Evolutionary conservation across 2,329 filamentous ascomycete species (phyloP).

Genomic region (Neonectria coccinea): DNA sequence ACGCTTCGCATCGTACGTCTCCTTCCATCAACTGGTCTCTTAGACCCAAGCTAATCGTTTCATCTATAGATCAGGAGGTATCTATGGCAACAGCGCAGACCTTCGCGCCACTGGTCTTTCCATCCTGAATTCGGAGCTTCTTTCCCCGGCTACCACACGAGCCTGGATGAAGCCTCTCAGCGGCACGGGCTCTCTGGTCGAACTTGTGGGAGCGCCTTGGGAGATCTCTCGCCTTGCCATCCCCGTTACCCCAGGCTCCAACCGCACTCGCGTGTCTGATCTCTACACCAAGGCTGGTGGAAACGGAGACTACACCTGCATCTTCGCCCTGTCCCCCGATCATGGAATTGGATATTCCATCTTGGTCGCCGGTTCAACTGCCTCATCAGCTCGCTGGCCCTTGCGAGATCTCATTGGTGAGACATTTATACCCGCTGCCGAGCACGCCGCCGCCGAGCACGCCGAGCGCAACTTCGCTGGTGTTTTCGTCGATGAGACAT

Average conservation of each 20-base stretch:
- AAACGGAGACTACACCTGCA: slow-evolving; percentile 44
- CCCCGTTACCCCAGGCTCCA: slow-evolving; percentile 40
- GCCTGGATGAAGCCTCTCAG: slow-evolving; percentile 41
- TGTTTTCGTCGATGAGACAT: slow-evolving; percentile 26
- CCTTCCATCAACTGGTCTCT: neutral
- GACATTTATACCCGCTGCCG: slow-evolving; percentile 36
- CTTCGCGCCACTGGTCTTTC: slow-evolving; percentile 34
- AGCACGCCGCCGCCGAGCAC: slow-evolving; percentile 36
- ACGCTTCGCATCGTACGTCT: slow-evolving; percentile 36
- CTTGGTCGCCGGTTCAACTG: slow-evolving; percentile 40
- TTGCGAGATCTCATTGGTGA: slow-evolving; percentile 34
- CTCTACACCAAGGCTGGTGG: slow-evolving; percentile 44
- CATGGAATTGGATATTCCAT: slow-evolving; percentile 48
- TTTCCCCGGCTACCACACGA: slow-evolving; percentile 14
- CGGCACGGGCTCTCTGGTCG: slow-evolving; percentile 33
- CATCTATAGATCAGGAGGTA: slow-evolving; percentile 30
- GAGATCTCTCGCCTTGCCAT: slow-evolving; percentile 36
- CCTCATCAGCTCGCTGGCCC: slow-evolving; percentile 31
- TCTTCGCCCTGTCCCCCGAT: slow-evolving; percentile 47
- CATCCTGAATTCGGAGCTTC: slow-evolving; percentile 37
- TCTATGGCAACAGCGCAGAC: slow-evolving; percentile 30
- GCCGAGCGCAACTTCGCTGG: slow-evolving; percentile 34
- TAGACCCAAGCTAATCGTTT: neutral
- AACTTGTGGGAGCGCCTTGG: slow-evolving; percentile 39
- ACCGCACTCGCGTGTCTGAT: slow-evolving; percentile 46